Percentiles rank a stretch among this genome's conserved stretches.
These are phyloP conservation scores for Nannochloropsis granulata DNA, from an alignment of 108 stramenopile species.

Conservation along the genomic window DNA sequence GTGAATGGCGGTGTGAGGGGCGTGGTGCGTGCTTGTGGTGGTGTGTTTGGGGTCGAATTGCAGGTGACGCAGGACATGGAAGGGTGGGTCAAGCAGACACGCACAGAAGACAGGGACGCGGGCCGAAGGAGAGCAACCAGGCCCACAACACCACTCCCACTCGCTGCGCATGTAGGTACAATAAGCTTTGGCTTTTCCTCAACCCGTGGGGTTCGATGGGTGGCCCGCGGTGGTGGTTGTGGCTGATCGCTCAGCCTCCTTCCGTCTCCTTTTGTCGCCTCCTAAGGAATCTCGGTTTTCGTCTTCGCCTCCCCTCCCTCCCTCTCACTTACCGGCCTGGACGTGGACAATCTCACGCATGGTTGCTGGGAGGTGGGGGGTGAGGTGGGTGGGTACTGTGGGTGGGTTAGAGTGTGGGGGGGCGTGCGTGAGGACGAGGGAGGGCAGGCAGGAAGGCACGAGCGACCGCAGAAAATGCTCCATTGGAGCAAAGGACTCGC, in stretches of 20 bases:
- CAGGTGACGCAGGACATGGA: background rate
- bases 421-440: background rate
- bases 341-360: conserved; percentile 98
- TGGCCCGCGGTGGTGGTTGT: background rate
- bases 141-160: background rate
- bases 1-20: background rate
- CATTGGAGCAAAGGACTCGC: background rate
- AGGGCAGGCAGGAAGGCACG: background rate
- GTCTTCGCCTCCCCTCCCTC: background rate
- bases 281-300: background rate
- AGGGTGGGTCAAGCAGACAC: background rate
- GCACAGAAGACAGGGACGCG: background rate
- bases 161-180: background rate
- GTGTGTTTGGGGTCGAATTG: background rate
- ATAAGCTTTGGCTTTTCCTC: too few relatives aligned
- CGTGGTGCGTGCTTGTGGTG: background rate
- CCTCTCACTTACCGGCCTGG: conserved; percentile 54
- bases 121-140: background rate
- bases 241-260: background rate
- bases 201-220: background rate
- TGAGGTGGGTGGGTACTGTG: background rate
- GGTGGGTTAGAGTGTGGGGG: background rate
- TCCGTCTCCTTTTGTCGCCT: background rate
- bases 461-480: background rate
- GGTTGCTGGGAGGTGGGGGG: conserved; percentile 6